Conservation (phyloP, 2,329 filamentous ascomycete species). For the Seiridium cupressi region DNA sequence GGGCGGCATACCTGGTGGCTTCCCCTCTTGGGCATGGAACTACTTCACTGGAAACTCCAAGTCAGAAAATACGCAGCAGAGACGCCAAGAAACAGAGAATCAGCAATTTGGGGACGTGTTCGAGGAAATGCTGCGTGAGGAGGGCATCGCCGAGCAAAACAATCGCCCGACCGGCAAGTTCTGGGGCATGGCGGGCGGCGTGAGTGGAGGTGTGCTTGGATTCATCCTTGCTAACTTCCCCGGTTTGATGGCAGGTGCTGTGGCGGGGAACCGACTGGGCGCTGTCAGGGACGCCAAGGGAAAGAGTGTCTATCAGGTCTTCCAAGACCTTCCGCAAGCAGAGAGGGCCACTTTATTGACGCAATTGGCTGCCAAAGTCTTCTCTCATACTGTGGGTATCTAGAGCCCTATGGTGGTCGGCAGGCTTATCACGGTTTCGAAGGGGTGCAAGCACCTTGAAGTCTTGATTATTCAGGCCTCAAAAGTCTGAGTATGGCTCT, state of each 20-base stretch:
- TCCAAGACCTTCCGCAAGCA: conserved; percentile 77
- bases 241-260: conserved; percentile 82
- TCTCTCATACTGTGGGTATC: conserved; percentile 71
- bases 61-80: conserved; percentile 33
- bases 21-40: conserved; percentile 74
- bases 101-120: conserved; percentile 87
- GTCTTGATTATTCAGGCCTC: too few relatives aligned
- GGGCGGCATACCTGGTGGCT: conserved; percentile 28
- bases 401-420: conserved; percentile 18
- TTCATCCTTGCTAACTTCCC: conserved; percentile 95
- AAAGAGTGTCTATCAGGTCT: conserved; percentile 93
- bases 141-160: conserved; percentile 75
- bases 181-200: conserved; percentile 81
- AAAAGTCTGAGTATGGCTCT: too few relatives aligned
- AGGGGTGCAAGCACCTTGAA: too few relatives aligned
- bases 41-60: conserved; percentile 44
- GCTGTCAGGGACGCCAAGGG: conserved; percentile 85
- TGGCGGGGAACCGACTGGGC: conserved; percentile 89
- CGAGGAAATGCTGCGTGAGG: conserved; percentile 85
- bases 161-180: conserved; percentile 68
- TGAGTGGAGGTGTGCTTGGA: conserved; percentile 85
- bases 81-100: conserved; percentile 58
- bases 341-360: conserved; percentile 80
- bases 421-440: neutral
- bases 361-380: conserved; percentile 82